Evolutionary conservation across 306 rosid species (phyloP).

Genomic region (Dryas drummondii): DNA sequence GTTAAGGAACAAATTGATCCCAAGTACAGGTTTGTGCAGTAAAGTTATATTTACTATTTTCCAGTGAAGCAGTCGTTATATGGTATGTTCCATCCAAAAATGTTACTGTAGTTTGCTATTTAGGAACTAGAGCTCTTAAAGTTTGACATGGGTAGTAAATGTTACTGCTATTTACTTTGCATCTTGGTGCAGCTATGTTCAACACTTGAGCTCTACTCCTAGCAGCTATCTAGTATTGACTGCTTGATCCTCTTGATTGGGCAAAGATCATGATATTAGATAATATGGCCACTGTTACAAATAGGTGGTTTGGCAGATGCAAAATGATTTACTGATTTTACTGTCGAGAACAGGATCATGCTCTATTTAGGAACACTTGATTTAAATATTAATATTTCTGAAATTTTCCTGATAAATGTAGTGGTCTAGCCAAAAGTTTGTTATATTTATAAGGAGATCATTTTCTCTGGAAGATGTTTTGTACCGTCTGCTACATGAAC

Average conservation of each 20-base stretch:
- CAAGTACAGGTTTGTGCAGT: constrained; percentile 57
- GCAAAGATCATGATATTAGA: background rate
- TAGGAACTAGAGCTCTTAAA: background rate
- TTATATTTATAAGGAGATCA: background rate
- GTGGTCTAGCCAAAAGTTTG: background rate
- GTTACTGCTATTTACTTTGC: background rate
- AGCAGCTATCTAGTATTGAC: background rate
- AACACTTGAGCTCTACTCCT: no score
- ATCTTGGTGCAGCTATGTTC: background rate
- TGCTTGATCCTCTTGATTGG: background rate
- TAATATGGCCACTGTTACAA: background rate
- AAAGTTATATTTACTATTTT: no score
- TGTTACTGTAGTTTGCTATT: background rate
- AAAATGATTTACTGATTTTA: no score
- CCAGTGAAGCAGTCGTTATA: no score
- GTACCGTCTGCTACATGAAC: background rate
- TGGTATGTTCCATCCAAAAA: background rate
- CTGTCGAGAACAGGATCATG: background rate
- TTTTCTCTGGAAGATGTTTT: no score
- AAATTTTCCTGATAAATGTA: background rate
- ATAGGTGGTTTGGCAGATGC: background rate
- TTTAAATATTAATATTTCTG: background rate
- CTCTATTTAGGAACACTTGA: background rate
- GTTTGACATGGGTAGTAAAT: no score
- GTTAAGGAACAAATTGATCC: constrained; percentile 83